Conservation (phyloP, 345 rosid species). For the Salix caprea region DNA sequence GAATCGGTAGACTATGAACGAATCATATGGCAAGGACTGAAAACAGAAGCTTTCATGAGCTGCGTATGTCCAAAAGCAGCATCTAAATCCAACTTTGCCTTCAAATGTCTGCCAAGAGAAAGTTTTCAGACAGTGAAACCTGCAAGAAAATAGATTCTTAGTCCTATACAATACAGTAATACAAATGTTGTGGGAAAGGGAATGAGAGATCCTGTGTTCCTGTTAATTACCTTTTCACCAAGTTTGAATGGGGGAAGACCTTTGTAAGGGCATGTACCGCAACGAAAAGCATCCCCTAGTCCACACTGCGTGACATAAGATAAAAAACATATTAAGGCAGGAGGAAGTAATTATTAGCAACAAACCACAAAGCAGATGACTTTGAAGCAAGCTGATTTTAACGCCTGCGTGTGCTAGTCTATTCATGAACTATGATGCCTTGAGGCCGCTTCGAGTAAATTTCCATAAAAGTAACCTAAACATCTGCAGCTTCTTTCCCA, state of each 20-base stretch:
- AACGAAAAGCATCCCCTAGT: conserved; percentile 94
- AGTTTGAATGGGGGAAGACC: conserved; percentile 86
- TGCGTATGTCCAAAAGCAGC: background rate
- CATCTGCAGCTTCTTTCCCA: background rate
- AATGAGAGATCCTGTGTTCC: background rate
- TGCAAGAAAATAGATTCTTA: conserved; percentile 25
- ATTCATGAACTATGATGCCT: background rate
- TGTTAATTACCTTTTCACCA: conserved; percentile 75
- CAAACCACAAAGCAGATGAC: background rate
- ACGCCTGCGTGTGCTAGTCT: background rate
- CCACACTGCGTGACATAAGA: conserved; percentile 57
- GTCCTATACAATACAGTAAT: background rate
- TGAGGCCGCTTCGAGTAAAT: background rate
- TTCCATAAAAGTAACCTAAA: background rate
- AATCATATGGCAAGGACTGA: background rate
- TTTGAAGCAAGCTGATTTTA: background rate
- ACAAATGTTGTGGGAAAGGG: background rate
- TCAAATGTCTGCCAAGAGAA: conserved; percentile 77
- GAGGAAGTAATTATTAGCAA: background rate
- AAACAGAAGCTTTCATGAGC: background rate
- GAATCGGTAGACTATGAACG: background rate
- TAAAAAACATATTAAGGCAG: background rate
- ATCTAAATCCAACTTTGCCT: background rate
- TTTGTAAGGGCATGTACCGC: conserved; percentile 88
- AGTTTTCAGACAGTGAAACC: conserved; percentile 73